A percentile compares a stretch with the other conserved stretches of the same genome.
Evolutionary conservation across 257 asterid genomes (phyloP).

Genomic region (Penstemon newberryi): DNA sequence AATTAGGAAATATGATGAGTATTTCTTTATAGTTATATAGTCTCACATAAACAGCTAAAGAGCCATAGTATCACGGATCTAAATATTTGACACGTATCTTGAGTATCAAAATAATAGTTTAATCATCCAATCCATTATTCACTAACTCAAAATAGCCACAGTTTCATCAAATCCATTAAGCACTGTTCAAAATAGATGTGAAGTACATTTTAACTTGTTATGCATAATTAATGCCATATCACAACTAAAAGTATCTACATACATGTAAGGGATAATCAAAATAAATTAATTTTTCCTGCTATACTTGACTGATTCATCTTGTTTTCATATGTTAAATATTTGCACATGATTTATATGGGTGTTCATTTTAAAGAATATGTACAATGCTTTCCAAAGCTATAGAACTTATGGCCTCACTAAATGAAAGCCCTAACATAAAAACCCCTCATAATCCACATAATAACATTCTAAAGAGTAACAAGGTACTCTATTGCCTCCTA

Average conservation of each 20-base stretch:
- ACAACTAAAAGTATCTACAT: background rate
- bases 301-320: background rate
- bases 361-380: background rate
- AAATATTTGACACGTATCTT: no score
- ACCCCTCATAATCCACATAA: background rate
- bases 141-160: background rate
- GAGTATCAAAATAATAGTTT: no score
- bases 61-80: no score
- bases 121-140: background rate
- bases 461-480: background rate
- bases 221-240: background rate
- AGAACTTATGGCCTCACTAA: background rate
- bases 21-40: background rate
- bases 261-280: background rate
- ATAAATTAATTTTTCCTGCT: no score
- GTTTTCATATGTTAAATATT: background rate
- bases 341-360: background rate
- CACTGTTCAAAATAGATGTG: background rate
- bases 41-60: no score
- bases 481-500: background rate
- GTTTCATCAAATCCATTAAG: no score
- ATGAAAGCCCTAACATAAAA: background rate
- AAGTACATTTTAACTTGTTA: background rate
- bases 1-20: background rate
- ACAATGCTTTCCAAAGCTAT: background rate